Base-by-base conservation (phyloP, 2,329 filamentous ascomycete genomes). In the Fusarium sp. region DNA sequence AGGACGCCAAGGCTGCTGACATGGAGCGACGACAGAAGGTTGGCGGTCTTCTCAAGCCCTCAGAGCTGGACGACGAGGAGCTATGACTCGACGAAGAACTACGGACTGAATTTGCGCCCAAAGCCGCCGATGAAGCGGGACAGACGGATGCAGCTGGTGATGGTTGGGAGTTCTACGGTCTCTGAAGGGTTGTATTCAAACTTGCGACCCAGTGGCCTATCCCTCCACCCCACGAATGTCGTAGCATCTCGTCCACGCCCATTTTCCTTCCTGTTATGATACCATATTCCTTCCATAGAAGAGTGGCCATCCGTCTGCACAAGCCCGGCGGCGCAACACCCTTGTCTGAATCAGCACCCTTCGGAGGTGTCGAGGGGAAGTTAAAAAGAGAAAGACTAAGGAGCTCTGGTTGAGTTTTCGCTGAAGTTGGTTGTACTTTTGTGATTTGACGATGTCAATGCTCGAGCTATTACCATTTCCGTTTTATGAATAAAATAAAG, bases 11-110 rank as follows among this genome's bases (percentile, higher is more conserved):
- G 78, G 90, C 91, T 47, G 92, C 93, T 21, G 96, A 99, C 78
- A 90, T 94, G 74, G 93, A 97, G 80, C 91, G 95, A 71, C 90
- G 93, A 66, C 92, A 95, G 82, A 98, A 97, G 85, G 93, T 99
- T 56, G 94, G 96, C 71, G 96, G 96, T 75, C 85, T 99, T 64
- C 85, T 99, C 75, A 98, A 99, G 85, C 96, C 96, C 48, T 96
- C 94, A n/a, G 96, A 99, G 79, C 88, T 99, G 76, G 95, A 94
- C 70, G 92, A 95, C 73, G 92, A 95, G 75, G 91, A 94, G 81
- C 85, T 94, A 80, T 97, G 94, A 97, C 92, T 94, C 67, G 82
- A 88, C 42, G 79, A 88, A 78, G 90, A 93, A 78, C 79, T 92
- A 45, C 83, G 89, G 72, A 84, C 81, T 53, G 90, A 92, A 78